Base-by-base conservation (phyloP, 257 asterid species). In the Salvia splendens region DNA sequence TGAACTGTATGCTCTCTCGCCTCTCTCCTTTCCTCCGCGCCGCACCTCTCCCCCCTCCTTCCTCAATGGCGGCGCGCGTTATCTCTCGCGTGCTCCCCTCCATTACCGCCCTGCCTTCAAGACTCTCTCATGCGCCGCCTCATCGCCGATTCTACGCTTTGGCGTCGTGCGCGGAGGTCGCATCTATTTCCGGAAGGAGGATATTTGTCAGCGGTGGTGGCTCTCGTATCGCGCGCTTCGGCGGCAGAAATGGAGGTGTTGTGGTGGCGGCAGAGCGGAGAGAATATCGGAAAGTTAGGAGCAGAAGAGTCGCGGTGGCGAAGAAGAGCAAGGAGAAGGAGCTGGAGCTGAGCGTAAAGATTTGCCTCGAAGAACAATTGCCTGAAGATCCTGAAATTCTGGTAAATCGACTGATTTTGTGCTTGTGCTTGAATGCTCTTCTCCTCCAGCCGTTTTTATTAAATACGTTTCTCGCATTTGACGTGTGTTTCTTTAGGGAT, bases 301-400 rank as follows among this genome's bases (percentile, higher is more conserved):
- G 73, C 75, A 82, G 80, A 67, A 81, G 82, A 68, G 69, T 49
- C 30, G 71, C 80, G 54, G 80, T 81, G 5, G 58, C 71, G 61
- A 85, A 74, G 79, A 86, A 81, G 85, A 83, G 61, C 36, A 86
- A 75, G 24, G 91, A 64, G 72, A 89, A 78, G 75, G 95, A 87
- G 60, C 77, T 94, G 81, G 93, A 90, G 84, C 91, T 94, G 57
- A 76, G 81, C 72, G 97, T 91, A 56, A 77, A 81, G 67, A 87
- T 91, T 78, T 80, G 93, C 70, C 79, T 94, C 55, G 99, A 94
- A 72, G 93, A 90, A 63, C 90, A 79, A 54, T 75, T 94, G 72
- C 99, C 99, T 0, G 95, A 91, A 71, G 99, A 94, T 83, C 82
- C 95, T 77, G 99, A 94, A 71, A 78, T 88, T 80, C 14, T 88